phyloP scores from a whole-genome alignment of 192 early-diverging fungal genomes.

The Gamsiella multidivaricata region DNA sequence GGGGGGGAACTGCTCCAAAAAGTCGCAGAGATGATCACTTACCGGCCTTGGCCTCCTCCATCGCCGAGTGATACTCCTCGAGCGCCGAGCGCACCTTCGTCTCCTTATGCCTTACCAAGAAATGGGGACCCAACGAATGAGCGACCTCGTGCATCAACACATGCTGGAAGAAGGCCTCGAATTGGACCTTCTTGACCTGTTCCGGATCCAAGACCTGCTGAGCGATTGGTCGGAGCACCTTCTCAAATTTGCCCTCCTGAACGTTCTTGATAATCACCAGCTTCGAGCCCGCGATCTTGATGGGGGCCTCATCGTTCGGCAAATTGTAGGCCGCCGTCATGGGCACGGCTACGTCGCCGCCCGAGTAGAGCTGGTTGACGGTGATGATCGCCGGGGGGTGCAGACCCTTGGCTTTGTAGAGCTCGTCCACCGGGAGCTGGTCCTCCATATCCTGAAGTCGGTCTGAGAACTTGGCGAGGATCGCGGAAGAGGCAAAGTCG shows the following conservation, averaged over 20 bases:
- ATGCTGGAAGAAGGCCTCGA: constrained; percentile 78
- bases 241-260: constrained; percentile 75
- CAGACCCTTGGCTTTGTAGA: constrained; percentile 71
- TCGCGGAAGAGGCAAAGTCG: constrained; percentile 65
- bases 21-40: not conserved
- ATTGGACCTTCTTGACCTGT: constrained; percentile 68
- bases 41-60: constrained; percentile 84
- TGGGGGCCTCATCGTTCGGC: constrained; percentile 81
- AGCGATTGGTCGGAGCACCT: constrained; percentile 74
- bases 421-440: constrained; percentile 71
- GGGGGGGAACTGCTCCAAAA: too few relatives aligned
- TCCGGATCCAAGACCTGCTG: constrained; percentile 58
- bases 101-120: constrained; percentile 55
- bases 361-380: constrained; percentile 78
- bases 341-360: constrained; percentile 78
- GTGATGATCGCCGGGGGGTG: constrained; percentile 77
- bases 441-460: constrained; percentile 74
- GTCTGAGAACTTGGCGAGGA: constrained; percentile 73
- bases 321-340: constrained; percentile 83
- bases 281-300: constrained; percentile 73
- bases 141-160: constrained; percentile 78
- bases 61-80: constrained; percentile 75
- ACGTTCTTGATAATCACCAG: constrained; percentile 83
- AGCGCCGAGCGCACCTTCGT: constrained; percentile 73
- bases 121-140: constrained; percentile 78